phyloP scores from a whole-genome alignment of 805 yeast genomes.

The Saccharomyces paradoxus region DNA sequence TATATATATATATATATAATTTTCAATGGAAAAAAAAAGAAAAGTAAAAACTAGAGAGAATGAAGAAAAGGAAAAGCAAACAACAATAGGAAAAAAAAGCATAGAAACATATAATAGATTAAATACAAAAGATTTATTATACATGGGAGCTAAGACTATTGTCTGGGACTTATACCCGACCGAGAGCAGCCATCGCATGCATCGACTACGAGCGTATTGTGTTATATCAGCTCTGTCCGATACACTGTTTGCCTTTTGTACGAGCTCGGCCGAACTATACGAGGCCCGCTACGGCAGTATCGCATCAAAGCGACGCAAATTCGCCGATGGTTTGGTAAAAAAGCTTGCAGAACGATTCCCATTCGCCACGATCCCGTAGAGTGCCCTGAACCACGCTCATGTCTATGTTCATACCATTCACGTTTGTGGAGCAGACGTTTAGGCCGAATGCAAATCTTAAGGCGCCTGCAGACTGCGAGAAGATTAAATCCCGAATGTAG shows the following conservation, averaged over 20 bases:
- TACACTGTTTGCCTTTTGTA: neutral
- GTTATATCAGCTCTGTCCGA: neutral
- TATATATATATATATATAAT: neutral
- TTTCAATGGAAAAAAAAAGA: neutral
- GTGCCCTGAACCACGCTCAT: constrained; percentile 15
- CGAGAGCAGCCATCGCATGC: neutral
- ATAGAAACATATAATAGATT: neutral
- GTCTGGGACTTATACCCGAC: neutral
- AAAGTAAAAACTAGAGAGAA: neutral
- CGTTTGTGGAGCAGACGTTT: constrained; percentile 15
- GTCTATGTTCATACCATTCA: constrained; percentile 17
- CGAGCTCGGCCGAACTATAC: neutral
- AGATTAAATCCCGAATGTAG: constrained; percentile 12
- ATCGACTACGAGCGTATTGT: neutral
- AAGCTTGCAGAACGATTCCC: constrained; percentile 6
- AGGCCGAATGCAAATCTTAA: constrained; percentile 16
- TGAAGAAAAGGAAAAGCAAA: neutral
- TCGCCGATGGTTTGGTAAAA: constrained; percentile 3
- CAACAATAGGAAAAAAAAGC: neutral
- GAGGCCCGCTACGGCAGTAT: neutral
- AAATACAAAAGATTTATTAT: neutral
- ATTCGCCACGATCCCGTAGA: constrained; percentile 5
- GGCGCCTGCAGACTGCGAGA: constrained; percentile 20
- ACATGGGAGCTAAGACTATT: neutral
- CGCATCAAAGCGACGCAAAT: neutral